Base-by-base conservation (phyloP, 2,329 filamentous ascomycete species). In the Coniochaeta hoffmannii region DNA sequence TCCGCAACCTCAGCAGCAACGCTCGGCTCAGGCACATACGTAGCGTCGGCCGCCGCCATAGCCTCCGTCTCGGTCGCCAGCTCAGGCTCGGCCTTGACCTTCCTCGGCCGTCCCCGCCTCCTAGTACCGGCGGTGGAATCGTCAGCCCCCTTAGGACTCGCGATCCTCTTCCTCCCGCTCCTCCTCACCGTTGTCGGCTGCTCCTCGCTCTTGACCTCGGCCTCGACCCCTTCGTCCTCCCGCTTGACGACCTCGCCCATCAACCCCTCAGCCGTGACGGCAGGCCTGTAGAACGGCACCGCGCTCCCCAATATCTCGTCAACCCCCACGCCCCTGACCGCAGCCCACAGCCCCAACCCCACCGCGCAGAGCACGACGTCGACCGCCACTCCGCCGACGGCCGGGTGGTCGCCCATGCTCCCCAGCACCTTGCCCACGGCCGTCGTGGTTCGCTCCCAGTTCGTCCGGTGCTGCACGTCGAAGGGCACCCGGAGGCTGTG, bases 321-420 rank as follows among this genome's bases (percentile, higher is more conserved):
- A 0, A 76, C 71, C 60, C 81, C 75, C 3, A 79, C 69, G 22
- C 76, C 74, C 31, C 80, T 72, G 1, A 78, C 72, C 38, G 79
- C 79, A n/a, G 78, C 76, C 82, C 82, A 86, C 1, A 78, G 56
- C 1, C 80, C 75, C n/a, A 85, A 65, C 55, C 76, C 79, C 14
- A 81, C 57, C 1, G 73, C 71, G 22, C 77, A 81, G 34, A 85
- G 70, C 14, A 87, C 64, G 1, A 83, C 82, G 65, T 87, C 84
- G 67, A 77, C 78, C 6, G 77, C 80, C 0, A 79, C 78, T 17
- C 75, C 77, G 19, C 77, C 76, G 30, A 86, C 76, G 22, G 76
- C 78, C 0, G 83, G 82, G 63, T 87, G 81, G 53, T 79, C 79
- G 57, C 72, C 73, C 53, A 81, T 72, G 1, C 78, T 76, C 38